Conservation (phyloP, 1,284 basidiomycete species). For the Microbotryum violaceum region DNA sequence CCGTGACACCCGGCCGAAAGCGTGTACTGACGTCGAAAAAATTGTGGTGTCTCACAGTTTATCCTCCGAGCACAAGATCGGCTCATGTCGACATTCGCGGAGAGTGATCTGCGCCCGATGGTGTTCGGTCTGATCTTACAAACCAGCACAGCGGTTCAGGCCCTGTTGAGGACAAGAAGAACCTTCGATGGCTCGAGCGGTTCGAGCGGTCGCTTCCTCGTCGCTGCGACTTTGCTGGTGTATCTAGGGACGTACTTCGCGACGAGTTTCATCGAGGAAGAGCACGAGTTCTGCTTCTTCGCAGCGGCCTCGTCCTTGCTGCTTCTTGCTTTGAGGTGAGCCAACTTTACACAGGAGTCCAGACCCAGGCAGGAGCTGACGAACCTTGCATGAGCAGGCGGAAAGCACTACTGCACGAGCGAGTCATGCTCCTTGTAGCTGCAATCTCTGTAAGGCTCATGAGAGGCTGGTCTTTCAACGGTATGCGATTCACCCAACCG, state of each 20-base stretch:
- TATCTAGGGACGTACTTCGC: constrained; percentile 25
- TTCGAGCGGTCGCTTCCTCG: background rate
- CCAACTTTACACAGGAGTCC: too few relatives aligned
- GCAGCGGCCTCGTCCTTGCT: constrained; percentile 6
- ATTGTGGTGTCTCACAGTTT: constrained; percentile 12
- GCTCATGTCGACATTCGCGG: constrained; percentile 23
- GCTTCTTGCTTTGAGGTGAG: background rate
- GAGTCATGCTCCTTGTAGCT: background rate
- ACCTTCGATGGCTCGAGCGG: background rate
- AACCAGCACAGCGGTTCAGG: background rate
- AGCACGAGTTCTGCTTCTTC: constrained; percentile 33
- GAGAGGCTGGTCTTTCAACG: constrained; percentile 30
- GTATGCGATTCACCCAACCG: background rate
- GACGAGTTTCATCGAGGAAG: constrained; percentile 34
- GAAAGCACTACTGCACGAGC: background rate
- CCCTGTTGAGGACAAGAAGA: background rate
- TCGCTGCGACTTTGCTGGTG: background rate
- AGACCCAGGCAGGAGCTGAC: too few relatives aligned
- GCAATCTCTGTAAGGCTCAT: constrained; percentile 16
- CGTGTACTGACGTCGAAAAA: background rate
- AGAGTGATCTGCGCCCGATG: constrained; percentile 14
- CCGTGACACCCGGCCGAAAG: too few relatives aligned
- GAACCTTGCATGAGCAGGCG: background rate
- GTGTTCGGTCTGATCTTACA: constrained; percentile 3
- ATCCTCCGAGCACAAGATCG: constrained; percentile 17